phyloP scores from a whole-genome alignment of 1,284 basidiomycete genomes.

The Macrocybe sp. region DNA sequence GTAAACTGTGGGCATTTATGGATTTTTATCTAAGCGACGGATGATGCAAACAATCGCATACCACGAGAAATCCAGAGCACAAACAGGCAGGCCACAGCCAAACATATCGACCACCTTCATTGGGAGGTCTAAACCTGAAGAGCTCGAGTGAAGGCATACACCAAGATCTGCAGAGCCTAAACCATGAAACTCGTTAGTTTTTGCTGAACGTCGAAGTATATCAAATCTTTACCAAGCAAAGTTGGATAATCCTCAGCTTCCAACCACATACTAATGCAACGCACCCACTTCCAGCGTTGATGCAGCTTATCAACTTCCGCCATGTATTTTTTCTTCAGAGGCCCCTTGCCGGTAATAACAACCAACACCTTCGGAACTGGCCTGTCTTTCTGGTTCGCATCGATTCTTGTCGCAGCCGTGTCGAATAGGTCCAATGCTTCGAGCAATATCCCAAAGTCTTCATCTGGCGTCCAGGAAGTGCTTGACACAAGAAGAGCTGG shows the following conservation, averaged over 20 bases:
- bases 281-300: constrained; percentile 74
- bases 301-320: constrained; percentile 51
- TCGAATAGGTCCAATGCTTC: constrained; percentile 73
- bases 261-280: constrained; percentile 83
- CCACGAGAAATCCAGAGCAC: constrained; percentile 87
- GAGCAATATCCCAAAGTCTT: constrained; percentile 87
- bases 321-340: constrained; percentile 75
- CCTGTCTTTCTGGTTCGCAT: constrained; percentile 14
- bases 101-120: constrained; percentile 99
- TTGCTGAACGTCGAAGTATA: background rate
- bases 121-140: constrained; percentile 88
- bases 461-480: constrained; percentile 97
- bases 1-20: constrained; percentile 46
- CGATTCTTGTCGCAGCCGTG: constrained; percentile 38
- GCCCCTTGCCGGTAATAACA: constrained; percentile 92
- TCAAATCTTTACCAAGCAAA: constrained; percentile 56
- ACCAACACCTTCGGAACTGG: constrained; percentile 74
- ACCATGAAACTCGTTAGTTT: constrained; percentile 4
- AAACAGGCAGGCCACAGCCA: constrained; percentile 91
- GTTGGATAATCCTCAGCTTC: constrained; percentile 85
- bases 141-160: constrained; percentile 87
- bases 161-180: constrained; percentile 92
- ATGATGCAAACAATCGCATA: constrained; percentile 28
- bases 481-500: constrained; percentile 89
- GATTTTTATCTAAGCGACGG: constrained; percentile 2